Evolutionary conservation across 306 rosid genomes (phyloP).

Genomic region (Cercis canadensis): DNA sequence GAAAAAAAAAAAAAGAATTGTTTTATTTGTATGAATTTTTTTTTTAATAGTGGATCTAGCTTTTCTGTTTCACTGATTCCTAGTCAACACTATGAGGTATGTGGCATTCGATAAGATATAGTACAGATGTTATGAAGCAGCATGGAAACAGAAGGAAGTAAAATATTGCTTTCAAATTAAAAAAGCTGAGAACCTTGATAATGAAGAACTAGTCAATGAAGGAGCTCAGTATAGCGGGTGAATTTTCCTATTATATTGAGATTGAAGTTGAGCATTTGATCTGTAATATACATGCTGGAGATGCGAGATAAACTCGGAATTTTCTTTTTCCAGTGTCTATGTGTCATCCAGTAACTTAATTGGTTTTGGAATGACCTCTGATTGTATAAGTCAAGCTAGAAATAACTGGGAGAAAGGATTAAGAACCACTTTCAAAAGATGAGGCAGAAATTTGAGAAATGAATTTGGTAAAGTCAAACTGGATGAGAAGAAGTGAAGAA

Average conservation of each 20-base stretch:
- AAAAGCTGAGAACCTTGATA: not conserved
- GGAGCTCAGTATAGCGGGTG: not conserved
- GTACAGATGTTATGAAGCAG: too few relatives aligned
- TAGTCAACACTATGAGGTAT: too few relatives aligned
- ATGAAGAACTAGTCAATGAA: not conserved
- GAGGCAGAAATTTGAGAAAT: too few relatives aligned
- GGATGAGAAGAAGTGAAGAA: too few relatives aligned
- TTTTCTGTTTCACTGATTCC: not conserved
- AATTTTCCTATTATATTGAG: not conserved
- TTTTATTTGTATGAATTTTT: constrained; percentile 3
- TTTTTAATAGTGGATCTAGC: not conserved
- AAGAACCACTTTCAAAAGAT: too few relatives aligned
- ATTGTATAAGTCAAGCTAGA: too few relatives aligned
- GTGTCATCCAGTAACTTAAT: too few relatives aligned
- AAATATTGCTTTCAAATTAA: not conserved
- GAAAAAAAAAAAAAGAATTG: not conserved
- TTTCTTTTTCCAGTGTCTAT: not conserved
- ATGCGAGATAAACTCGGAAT: not conserved
- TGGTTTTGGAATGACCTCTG: too few relatives aligned
- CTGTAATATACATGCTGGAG: not conserved
- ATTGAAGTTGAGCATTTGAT: not conserved
- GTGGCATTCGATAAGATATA: too few relatives aligned
- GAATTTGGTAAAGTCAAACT: too few relatives aligned
- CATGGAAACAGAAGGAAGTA: too few relatives aligned
- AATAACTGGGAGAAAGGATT: too few relatives aligned